A percentile compares a stretch with the other conserved stretches of the same genome.
Evolutionary conservation across 495 filamentous ascomycete genomes (phyloP).

Genomic region (Rhypophila decipiens): DNA sequence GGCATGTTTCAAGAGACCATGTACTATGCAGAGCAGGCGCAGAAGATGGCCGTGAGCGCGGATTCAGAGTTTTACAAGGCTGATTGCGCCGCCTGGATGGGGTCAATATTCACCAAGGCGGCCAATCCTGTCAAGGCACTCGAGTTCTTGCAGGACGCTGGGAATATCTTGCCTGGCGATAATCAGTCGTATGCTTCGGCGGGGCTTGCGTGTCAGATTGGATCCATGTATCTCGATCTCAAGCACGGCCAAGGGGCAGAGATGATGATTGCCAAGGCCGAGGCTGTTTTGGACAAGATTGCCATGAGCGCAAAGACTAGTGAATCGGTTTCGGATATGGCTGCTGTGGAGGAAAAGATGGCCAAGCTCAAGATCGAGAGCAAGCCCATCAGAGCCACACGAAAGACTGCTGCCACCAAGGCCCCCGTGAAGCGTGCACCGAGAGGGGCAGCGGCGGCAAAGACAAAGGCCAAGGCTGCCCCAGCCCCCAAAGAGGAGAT

Average conservation of each 20-base stretch:
- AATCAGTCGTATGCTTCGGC: constrained; percentile 43
- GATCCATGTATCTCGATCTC: constrained; percentile 36
- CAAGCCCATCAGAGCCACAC: constrained; percentile 20
- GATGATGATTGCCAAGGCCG: constrained; percentile 32
- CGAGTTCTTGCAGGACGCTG: constrained; percentile 50
- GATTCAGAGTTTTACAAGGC: constrained; percentile 53
- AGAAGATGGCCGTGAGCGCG: constrained; percentile 67
- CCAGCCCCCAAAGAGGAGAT: constrained; percentile 15
- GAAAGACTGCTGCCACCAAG: constrained; percentile 8
- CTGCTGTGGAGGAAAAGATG: constrained; percentile 42
- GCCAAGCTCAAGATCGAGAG: constrained; percentile 34
- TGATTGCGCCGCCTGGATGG: constrained; percentile 52
- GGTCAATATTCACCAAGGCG: constrained; percentile 58
- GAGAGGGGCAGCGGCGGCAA: constrained; percentile 10
- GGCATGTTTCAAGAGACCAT: constrained; percentile 84
- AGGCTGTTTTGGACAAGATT: constrained; percentile 28
- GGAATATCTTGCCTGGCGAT: constrained; percentile 29
- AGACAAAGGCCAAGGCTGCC: constrained; percentile 15
- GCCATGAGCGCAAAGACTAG: constrained; percentile 7
- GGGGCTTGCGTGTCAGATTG: constrained; percentile 34
- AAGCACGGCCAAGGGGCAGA: constrained; percentile 31
- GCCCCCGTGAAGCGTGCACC: constrained; percentile 14
- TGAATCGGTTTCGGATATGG: constrained; percentile 3
- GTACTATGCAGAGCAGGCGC: constrained; percentile 81
- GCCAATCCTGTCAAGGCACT: constrained; percentile 56